A percentile compares a stretch with the other conserved stretches of the same genome.
Evolutionary conservation across 2,329 filamentous ascomycete genomes (phyloP).

Genomic region (Paraphaeosphaeria minitans): DNA sequence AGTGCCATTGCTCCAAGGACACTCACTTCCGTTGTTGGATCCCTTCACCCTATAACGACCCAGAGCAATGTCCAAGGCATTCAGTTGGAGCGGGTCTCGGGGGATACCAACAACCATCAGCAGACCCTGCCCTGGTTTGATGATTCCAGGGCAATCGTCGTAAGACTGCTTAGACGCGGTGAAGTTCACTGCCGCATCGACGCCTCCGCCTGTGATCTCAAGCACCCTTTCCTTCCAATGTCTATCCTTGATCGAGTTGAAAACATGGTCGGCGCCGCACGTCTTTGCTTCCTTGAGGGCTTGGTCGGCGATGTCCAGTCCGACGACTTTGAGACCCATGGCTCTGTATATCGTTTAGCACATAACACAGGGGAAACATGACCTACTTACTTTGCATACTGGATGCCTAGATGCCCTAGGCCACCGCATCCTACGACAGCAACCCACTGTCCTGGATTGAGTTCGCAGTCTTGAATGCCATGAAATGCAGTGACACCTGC

Average conservation of each 20-base stretch:
- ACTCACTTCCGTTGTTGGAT: conserved; percentile 43
- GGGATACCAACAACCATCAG: conserved; percentile 45
- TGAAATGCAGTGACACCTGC: conserved; percentile 40
- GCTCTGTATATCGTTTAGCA: conserved; percentile 21
- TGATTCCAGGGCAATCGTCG: conserved; percentile 39
- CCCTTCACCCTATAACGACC: conserved; percentile 35
- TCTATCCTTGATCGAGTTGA: conserved; percentile 36
- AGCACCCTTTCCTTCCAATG: conserved; percentile 37
- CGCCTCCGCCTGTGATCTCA: conserved; percentile 36
- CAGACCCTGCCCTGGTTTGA: conserved; percentile 35
- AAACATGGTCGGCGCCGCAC: conserved; percentile 40
- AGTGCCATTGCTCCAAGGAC: conserved; percentile 28
- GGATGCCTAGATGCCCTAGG: conserved; percentile 40
- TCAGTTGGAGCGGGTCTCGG: conserved; percentile 35
- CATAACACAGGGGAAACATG: neutral
- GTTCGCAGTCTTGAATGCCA: conserved; percentile 35
- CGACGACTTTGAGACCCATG: conserved; percentile 41
- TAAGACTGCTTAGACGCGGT: conserved; percentile 40
- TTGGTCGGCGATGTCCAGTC: conserved; percentile 35
- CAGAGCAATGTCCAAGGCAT: conserved; percentile 40
- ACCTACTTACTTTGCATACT: conserved; percentile 34
- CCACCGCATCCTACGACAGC: conserved; percentile 39
- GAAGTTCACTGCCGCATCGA: conserved; percentile 40
- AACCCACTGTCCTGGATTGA: conserved; percentile 36
- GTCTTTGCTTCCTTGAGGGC: conserved; percentile 36